These are phyloP conservation scores for Plasmodium chabaudi DNA, from an alignment of 169 alveolate genomes.

Conservation along the genomic window DNA sequence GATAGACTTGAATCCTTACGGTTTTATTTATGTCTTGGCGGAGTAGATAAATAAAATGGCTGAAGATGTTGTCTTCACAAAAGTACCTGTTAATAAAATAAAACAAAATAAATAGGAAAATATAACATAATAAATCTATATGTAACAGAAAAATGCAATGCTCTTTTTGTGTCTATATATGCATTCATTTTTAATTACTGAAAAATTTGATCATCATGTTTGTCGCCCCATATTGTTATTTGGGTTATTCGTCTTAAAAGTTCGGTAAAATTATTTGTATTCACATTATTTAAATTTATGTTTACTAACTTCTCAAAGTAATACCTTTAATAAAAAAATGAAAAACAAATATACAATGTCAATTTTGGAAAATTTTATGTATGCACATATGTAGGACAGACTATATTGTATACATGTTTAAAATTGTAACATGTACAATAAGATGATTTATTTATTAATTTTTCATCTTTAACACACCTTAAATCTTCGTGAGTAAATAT, in stretches of 20 bases:
- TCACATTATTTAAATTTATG: conserved; percentile 53
- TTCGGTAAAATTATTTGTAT: conserved; percentile 61
- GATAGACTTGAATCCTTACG: conserved; percentile 49
- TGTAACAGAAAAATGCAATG: no score
- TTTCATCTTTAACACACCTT: conserved; percentile 19
- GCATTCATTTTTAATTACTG: conserved; percentile 24
- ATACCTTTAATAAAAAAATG: conserved; percentile 1
- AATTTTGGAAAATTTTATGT: not conserved
- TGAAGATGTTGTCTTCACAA: conserved; percentile 65
- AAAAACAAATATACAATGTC: not conserved
- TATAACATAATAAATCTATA: no score
- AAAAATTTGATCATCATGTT: conserved; percentile 68
- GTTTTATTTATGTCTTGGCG: conserved; percentile 47
- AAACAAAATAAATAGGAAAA: not conserved
- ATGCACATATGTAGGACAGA: not conserved
- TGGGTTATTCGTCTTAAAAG: conserved; percentile 57
- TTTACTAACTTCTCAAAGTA: conserved; percentile 63
- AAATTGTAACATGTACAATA: not conserved
- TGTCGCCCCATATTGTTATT: conserved; percentile 74
- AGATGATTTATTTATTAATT: not conserved
- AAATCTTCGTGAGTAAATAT: conserved; percentile 65
- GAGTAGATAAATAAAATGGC: conserved; percentile 50
- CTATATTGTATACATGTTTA: not conserved
- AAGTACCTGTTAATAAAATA: conserved; percentile 27
- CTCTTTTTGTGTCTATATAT: not conserved